Base-by-base conservation (phyloP, 768 basidiomycete species). In the Lactifluus rugatus region DNA sequence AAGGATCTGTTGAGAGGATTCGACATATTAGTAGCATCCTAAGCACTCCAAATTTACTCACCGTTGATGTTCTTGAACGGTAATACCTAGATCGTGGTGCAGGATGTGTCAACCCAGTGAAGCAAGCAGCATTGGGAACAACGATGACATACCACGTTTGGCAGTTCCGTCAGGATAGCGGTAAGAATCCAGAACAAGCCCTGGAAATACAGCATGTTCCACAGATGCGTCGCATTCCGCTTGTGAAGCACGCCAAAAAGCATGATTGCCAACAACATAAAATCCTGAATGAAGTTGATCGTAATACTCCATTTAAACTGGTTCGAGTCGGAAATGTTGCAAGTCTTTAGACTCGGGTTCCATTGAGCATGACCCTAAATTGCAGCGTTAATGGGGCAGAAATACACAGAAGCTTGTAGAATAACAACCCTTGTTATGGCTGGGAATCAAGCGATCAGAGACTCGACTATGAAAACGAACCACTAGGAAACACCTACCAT, bases 191-290 rank as follows among this genome's bases (percentile, higher is more conserved):
- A 62, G 19, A 59, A 45, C 9, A 62, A 19, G 26, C 45, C 62
- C 19, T 62, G 62, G 34, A 62, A 46, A 26, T 61, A 62, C 44
- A 62, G 21, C 54, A 62, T 23, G 32, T 60, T 61, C 62, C 62
- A 62, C 19, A 62, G 32, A 37, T 52, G 42, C 17, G 62, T 62
- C 49, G 52, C 48, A 39, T 62, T 62, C 32, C 39, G 26, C 47
- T 62, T 62, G 44, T 45, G 53, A 32, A 62, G 54, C 13, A 62
- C 62, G 21, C 62, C 62, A 7, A 49, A 32, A 21, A 56, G 13
- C 62, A 62, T 62, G 17, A 62, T 39, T 23, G 2, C n/a, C n/a
- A 62, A 19, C 28, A 62, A 51, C 11, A 54, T 13, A 1, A 48
- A 42, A 16, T 62, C 59, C 23, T 52, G 36, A 19, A 61, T 1